Evolutionary conservation across 345 rosid species (phyloP), one percentile per base, ranked within the genome.

Genomic region (Xanthoceras sorbifolium): DNA sequence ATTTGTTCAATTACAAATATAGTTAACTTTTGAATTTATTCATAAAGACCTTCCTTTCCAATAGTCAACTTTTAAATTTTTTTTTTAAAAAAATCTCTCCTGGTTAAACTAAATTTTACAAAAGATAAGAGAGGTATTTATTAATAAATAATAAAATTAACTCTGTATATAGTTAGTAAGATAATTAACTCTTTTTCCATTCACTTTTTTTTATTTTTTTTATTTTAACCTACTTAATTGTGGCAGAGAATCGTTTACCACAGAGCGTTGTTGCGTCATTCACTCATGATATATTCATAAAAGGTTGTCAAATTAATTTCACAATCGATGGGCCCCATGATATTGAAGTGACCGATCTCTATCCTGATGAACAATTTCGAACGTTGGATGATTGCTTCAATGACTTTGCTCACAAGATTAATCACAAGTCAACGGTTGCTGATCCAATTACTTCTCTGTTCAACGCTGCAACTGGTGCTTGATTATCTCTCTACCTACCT

Each of bases 201-300:
- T n/a, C n/a, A n/a, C n/a, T n/a, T n/a, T n/a, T n/a, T n/a, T n/a
- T n/a, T n/a, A n/a, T n/a, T n/a, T n/a, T n/a, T n/a, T n/a, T n/a
- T n/a, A n/a, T n/a, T n/a, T n/a, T n/a, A n/a, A n/a, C n/a, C n/a
- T n/a, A n/a, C n/a, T n/a, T n/a, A n/a, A n/a, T 11, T 52, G 2
- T 12, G 44, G 83, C 89, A 88, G 97, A 87, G 81, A 90, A 89
- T 66, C 29, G 77, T 32, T 77, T 91, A 18, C 97, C 97, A 1
- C 69, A 78, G 44, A 91, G 97, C 50, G 5, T 90, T 9, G 93
- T 91, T 3, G 97, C 97, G 25, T 77, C 97, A 9, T 87, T 91
- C 81, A 90, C 97, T 1, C 93, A 91, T 36, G 97, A 91, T 34
- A 91, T 91, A 2, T 91, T 91, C 86, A 87, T 91, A 32, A 90